Base-by-base conservation (phyloP, 495 filamentous ascomycete species). In the Amorphotheca resinae region DNA sequence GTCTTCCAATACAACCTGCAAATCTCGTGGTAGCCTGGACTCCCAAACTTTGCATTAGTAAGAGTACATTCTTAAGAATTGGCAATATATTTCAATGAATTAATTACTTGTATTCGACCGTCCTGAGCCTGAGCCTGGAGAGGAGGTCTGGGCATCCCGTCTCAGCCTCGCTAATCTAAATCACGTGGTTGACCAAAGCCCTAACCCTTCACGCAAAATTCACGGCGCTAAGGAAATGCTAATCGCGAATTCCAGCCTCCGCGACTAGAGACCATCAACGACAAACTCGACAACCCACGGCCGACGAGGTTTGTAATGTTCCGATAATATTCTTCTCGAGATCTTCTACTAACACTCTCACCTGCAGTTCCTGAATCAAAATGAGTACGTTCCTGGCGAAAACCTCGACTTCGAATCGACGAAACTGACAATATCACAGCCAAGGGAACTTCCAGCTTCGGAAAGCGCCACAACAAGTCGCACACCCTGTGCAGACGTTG, bases 401-500 rank as follows among this genome's bases (percentile, higher is more conserved):
- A 42, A 41, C 26, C 7, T n/a, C 40, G 33, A 31, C 38, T 12
- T 25, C 26, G 20, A 46, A 17, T 28, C 30, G n/a, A 43, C 35
- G 23, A 36, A 2, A 38, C 41, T 49, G 22, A 51, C 48, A 44
- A 50, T 16, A 21, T 33, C 20, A 49, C 17, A 55, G 52, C 72
- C 64, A 94, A 94, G 84, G 87, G 87, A 79, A 94, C 87, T 63
- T 87, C 82, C 65, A 87, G 81, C 73, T 94, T 93, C 68, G 88
- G 87, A 69, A 91, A 89, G 79, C 86, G 86, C 77, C 85, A 98
- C 28, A 98, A 89, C 76, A 98, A 98, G 76, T 86, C 93, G 68
- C 91, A 98, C 77, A 91, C 85, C 58, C 77, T 98, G 65, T 98
- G 91, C 84, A 80, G 93, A 76, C 93, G 91, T 68, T 98, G 91